phyloP scores from a whole-genome alignment of 2,329 filamentous ascomycete species.

The Zymoseptoria brevis region DNA sequence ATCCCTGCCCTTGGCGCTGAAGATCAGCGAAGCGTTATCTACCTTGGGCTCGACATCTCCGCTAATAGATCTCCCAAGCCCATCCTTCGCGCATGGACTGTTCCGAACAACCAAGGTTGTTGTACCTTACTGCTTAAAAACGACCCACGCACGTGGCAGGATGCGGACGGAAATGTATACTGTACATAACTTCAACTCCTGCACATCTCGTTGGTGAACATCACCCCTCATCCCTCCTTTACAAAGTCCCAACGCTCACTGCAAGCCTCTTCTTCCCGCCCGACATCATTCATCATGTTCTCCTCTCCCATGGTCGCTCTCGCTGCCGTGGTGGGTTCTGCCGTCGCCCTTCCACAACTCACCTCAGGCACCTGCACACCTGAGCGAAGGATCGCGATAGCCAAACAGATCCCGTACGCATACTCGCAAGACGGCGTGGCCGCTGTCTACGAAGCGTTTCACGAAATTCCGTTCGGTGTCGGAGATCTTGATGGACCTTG shows the following conservation, averaged over 20 bases:
- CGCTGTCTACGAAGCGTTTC: slow-evolving; percentile 2
- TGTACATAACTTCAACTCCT: neutral
- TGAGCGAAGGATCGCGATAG: neutral
- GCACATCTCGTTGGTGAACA: neutral
- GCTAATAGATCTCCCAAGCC: no score
- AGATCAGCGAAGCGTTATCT: neutral
- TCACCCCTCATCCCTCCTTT: neutral
- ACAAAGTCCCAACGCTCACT: neutral
- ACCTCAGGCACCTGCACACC: neutral
- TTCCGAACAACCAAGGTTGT: no score
- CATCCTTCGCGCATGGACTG: no score
- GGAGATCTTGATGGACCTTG: slow-evolving; percentile 5
- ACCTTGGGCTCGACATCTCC: neutral
- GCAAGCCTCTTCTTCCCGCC: neutral
- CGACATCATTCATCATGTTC: neutral
- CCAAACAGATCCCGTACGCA: slow-evolving; percentile 3
- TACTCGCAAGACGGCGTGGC: slow-evolving; percentile 4
- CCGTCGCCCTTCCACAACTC: neutral
- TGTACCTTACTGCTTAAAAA: no score
- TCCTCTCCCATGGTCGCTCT: neutral
- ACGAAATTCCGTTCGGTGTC: slow-evolving; percentile 6
- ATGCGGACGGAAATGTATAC: no score
- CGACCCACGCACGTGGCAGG: no score
- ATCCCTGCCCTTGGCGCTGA: neutral
- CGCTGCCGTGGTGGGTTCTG: neutral